A percentile compares a stretch with the other conserved stretches of the same genome.
Evolutionary conservation across 805 yeast genomes (phyloP).

Genomic region (Danielia oregonensis): DNA sequence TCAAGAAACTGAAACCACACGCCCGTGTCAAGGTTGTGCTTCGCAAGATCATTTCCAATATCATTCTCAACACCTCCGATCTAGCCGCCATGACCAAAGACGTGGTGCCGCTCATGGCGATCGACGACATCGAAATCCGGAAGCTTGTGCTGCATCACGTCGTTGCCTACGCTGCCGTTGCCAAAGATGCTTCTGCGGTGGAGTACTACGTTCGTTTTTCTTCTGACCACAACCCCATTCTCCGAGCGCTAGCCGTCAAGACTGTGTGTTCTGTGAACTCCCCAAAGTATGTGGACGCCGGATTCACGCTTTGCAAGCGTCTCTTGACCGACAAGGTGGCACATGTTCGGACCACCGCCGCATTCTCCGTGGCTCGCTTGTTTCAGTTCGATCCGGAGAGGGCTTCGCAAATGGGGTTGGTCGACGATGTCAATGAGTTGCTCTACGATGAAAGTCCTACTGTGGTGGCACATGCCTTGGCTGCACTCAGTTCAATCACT

Average conservation of each 20-base stretch:
- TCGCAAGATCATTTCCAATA: constrained; percentile 75
- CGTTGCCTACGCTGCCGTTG: constrained; percentile 57
- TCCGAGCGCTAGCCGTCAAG: constrained; percentile 60
- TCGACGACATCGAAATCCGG: constrained; percentile 64
- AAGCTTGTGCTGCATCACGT: constrained; percentile 69
- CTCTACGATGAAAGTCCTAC: constrained; percentile 55
- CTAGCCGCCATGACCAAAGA: constrained; percentile 66
- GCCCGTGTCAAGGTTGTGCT: constrained; percentile 38
- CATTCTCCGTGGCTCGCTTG: constrained; percentile 63
- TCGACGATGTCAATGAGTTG: constrained; percentile 47
- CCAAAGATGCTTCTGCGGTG: constrained; percentile 51
- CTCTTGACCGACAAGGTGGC: constrained; percentile 48
- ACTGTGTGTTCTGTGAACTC: constrained; percentile 60
- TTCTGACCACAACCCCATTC: constrained; percentile 40
- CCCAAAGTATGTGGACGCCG: constrained; percentile 46
- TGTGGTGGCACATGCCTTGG: constrained; percentile 70
- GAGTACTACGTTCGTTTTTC: constrained; percentile 54
- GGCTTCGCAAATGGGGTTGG: constrained; percentile 41
- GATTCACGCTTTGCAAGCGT: constrained; percentile 36
- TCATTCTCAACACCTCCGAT: constrained; percentile 79
- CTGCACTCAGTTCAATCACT: constrained; percentile 61
- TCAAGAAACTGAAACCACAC: constrained; percentile 39
- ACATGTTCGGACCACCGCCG: constrained; percentile 65
- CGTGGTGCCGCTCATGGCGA: constrained; percentile 47
- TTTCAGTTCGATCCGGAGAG: constrained; percentile 51